Evolutionary conservation across 371 early-diverging fungal species (phyloP).

Genomic region (Sanchytrium tribonematis): DNA sequence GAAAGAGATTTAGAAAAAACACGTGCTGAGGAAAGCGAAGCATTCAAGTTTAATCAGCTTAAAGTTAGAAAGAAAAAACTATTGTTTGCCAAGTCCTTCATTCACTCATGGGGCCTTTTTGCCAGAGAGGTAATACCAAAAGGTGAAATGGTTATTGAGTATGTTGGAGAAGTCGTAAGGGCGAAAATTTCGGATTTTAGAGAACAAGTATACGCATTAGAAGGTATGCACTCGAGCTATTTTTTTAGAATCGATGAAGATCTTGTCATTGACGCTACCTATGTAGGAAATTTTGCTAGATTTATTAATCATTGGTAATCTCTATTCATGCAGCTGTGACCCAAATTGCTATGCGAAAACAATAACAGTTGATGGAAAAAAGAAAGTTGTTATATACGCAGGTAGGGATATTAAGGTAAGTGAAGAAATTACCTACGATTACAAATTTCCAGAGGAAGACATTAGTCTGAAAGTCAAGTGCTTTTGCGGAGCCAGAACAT

Average conservation of each 20-base stretch:
- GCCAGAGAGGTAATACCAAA: conserved; percentile 49
- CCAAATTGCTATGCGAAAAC: conserved; percentile 90
- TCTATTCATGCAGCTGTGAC: conserved; percentile 23
- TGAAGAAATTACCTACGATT: conserved; percentile 95
- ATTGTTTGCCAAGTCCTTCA: conserved; percentile 54
- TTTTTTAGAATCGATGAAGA: conserved; percentile 87
- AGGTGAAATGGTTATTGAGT: conserved; percentile 80
- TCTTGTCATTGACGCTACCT: conserved; percentile 89
- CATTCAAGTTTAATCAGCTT: conserved; percentile 36
- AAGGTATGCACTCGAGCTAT: conserved; percentile 62
- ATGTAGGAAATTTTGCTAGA: conserved; percentile 79
- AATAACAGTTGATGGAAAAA: conserved; percentile 50
- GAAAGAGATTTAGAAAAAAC: background rate
- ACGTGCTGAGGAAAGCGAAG: conserved; percentile 1
- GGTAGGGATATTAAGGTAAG: conserved; percentile 56
- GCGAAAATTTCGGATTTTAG: conserved; percentile 79
- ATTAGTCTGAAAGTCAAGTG: conserved; percentile 85
- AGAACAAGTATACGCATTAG: conserved; percentile 61
- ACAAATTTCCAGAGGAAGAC: conserved; percentile 80
- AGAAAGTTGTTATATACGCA: conserved; percentile 77
- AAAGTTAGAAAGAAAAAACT: conserved; percentile 60
- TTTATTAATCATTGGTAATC: conserved; percentile 94
- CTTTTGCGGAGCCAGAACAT: conserved; percentile 52
- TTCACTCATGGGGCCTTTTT: conserved; percentile 91
- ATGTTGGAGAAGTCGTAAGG: conserved; percentile 90